Evolutionary conservation across 2,329 filamentous ascomycete species (phyloP), one percentile per base, ranked within the genome.

Genomic region (Trichocomaceae sp.): DNA sequence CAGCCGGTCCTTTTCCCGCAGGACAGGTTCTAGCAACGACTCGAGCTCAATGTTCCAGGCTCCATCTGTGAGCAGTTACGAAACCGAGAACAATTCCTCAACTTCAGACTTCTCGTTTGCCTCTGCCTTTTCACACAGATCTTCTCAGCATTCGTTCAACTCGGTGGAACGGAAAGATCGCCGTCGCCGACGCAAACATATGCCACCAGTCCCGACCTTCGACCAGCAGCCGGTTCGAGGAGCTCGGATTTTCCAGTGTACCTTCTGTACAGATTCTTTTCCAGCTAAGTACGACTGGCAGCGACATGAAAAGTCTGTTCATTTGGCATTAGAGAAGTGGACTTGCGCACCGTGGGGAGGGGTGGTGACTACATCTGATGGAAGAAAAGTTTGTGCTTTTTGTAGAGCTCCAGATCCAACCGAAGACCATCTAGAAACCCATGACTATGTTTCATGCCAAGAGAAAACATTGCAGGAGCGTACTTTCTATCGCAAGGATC

Each of bases 401-500:
- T 85, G 83, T 65, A 76, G 77, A 52, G 71, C 71, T 17, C 61
- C 74, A 22, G 75, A 83, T 50, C 82, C 82, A 0, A 75, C 75
- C 7, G 66, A 72, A 22, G 77, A 79, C 13, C 83, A 85, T 64
- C 64, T 84, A 15, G 81, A 83, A 60, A 74, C 72, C 7, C 83
- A 85, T 69, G 82, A 83, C 59, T 82, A 81, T 64, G 70, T 71
- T 33, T 72, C 75, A 26, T 85, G 83, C 61, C 78, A 81, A 60
- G 80, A 83, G 59, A 84, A 84, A 64, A 79, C 79, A 3, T 59
- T 78, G 1, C 77, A 82, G 46, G 79, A 83, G 55, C 75, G 82
- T 35, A 83, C 80, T 0, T 84, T 84, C 64, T 83, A 81, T 62
- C 73, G 82, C 23, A 84, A 84, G 65, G 82, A 84, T 61, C 82